A percentile compares a stretch with the other conserved stretches of the same genome.
Evolutionary conservation across 495 filamentous ascomycete genomes (phyloP).

Genomic region (Xylaria scruposa): DNA sequence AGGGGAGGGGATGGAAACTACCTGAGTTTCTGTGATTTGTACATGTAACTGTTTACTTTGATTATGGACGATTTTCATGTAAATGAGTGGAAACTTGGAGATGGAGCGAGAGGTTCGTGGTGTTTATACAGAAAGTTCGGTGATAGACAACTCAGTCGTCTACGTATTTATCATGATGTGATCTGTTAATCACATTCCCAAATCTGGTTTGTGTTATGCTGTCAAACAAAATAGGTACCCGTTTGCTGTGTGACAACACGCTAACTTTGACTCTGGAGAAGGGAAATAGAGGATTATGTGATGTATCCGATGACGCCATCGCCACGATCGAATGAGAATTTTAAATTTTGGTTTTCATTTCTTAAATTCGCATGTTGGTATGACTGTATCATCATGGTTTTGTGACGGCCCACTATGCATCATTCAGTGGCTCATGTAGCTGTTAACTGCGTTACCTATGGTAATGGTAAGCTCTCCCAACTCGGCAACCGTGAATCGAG

Average conservation of each 20-base stretch:
- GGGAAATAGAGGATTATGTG: no score
- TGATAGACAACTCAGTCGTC: not conserved
- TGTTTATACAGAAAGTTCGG: not conserved
- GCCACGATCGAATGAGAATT: no score
- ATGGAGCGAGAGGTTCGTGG: not conserved
- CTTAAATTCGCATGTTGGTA: no score
- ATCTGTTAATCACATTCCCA: not conserved
- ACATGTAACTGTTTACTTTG: no score
- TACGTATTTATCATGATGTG: not conserved
- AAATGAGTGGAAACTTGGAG: not conserved
- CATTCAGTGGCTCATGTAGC: not conserved
- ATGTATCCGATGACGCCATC: no score
- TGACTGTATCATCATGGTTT: not conserved
- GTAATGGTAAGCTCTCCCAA: not conserved
- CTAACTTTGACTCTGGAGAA: no score
- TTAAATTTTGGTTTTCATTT: no score
- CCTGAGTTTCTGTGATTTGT: not conserved
- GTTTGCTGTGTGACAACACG: no score
- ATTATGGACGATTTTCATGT: no score
- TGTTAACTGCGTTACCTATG: not conserved
- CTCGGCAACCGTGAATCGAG: not conserved
- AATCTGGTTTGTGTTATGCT: no score
- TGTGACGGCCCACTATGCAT: not conserved
- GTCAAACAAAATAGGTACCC: no score
- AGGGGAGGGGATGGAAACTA: not conserved